These are phyloP conservation scores for Boletellus ananiceps DNA, from an alignment of 768 basidiomycete species.

Conservation along the genomic window DNA sequence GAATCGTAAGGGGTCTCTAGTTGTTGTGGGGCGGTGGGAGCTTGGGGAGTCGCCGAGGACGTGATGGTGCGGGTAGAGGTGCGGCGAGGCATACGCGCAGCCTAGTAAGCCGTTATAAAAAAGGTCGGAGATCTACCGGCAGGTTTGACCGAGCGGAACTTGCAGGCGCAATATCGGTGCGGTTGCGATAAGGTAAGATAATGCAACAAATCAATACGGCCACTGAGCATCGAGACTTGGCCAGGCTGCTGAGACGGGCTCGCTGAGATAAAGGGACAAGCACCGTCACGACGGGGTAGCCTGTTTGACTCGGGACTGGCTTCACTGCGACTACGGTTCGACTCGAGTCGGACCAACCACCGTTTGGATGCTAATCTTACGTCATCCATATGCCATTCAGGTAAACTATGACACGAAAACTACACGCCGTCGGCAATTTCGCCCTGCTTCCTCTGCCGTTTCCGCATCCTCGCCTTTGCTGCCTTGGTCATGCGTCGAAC, in stretches of 20 bases:
- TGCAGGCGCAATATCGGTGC: slow-evolving; percentile 15
- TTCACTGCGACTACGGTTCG: slow-evolving; percentile 5
- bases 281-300: neutral
- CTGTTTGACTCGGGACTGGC: neutral
- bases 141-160: slow-evolving; percentile 21
- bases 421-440: slow-evolving; percentile 2
- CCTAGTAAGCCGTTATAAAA: slow-evolving; percentile 33
- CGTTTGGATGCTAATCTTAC: slow-evolving; percentile 17
- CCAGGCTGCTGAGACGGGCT: slow-evolving; percentile 8
- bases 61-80: slow-evolving; percentile 38
- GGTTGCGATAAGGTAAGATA: slow-evolving; percentile 19
- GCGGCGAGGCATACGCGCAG: slow-evolving; percentile 56
- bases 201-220: slow-evolving; percentile 19
- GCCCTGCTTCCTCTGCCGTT: slow-evolving; percentile 33
- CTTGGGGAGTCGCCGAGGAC: slow-evolving; percentile 29
- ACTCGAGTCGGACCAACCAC: neutral
- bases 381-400: slow-evolving; percentile 15
- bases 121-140: slow-evolving; percentile 35
- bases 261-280: slow-evolving; percentile 12
- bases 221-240: slow-evolving; percentile 8
- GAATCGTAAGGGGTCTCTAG: slow-evolving; percentile 28
- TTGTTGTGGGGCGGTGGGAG: slow-evolving; percentile 23
- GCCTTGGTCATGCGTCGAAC: slow-evolving; percentile 53
- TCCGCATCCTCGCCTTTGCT: slow-evolving; percentile 52
- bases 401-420: slow-evolving; percentile 15